Base-by-base conservation (phyloP, 441 rosid genomes). In the Croton laevigatus region DNA sequence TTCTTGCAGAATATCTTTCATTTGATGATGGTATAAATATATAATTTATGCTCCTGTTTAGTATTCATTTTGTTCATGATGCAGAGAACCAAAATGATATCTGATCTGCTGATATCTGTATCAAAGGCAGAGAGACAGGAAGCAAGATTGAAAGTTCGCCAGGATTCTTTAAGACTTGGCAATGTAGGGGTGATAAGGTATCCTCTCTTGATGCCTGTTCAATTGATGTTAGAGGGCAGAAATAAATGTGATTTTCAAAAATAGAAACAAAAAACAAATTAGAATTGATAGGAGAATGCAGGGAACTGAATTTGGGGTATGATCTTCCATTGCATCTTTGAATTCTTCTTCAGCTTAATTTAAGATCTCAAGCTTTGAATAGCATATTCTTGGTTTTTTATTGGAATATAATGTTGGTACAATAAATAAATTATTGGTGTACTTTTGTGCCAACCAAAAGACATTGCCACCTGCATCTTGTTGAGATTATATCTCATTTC, bases 91-190 rank as follows among this genome's bases (percentile, higher is more conserved):
- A 93, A 91, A 81, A 82, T 91, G 72, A 88, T 96, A 77, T 93
- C 98, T 59, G 99, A 96, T 83, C 87, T 96, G 66, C 86, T 96
- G 79, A 91, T 93, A 85, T 88, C 98, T 12, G 93, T 93, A 76
- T 96, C 99, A 65, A 96, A 93, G 83, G 89, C 97, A 59, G 94
- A 96, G 86, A 86, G 99, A 81, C 97, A 89, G 75, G 99, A 93
- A 88, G 97, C 98, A 69, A 86, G 98, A 80, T 75, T 91, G 82
- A 96, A 93, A 88, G 93, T 96, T 66, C 90, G 91, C 64, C 94
- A 96, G 76, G 98, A 93, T 77, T 96, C 99, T 53, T 70, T 96
- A 81, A 90, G 99, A 77, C 90, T 96, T 59, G 99, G 99, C 76
- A 96, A 86, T 80, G 97, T 96, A 70, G 99, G 98, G 54, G 90